Evolutionary conservation across 179 eudicot genomes (phyloP).

Genomic region (Pouteria campechiana): DNA sequence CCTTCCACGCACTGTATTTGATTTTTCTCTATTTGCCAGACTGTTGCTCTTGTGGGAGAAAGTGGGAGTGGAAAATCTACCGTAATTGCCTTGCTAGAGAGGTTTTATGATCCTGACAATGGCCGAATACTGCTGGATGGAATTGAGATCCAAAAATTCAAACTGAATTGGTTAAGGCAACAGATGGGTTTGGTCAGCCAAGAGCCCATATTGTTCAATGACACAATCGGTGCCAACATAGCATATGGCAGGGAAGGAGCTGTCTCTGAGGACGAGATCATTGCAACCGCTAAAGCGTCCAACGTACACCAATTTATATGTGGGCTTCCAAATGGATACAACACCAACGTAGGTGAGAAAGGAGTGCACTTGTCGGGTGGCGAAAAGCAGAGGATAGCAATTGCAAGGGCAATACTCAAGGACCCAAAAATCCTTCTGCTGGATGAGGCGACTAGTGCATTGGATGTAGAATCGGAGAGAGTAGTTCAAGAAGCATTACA

Average conservation of each 20-base stretch:
- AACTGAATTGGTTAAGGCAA: conserved; percentile 29
- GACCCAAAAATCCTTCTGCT: conserved; percentile 25
- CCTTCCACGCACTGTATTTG: too few species aligned
- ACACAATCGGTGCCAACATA: conserved; percentile 29
- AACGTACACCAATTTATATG: conserved; percentile 26
- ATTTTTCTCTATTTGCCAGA: too few species aligned
- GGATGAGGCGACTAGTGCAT: conserved; percentile 30
- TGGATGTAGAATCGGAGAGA: conserved; percentile 23
- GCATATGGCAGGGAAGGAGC: conserved; percentile 20
- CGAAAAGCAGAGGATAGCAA: conserved; percentile 27
- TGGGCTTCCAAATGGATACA: conserved; percentile 18
- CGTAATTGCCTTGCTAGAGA: conserved; percentile 23
- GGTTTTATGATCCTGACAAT: conserved; percentile 31
- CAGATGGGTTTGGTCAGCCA: conserved; percentile 41
- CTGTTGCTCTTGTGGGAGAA: conserved; percentile 38
- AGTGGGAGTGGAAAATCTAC: conserved; percentile 44
- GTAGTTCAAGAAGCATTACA: conserved; percentile 28
- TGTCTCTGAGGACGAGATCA: conserved; percentile 19
- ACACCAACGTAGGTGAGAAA: conserved; percentile 23
- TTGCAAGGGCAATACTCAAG: conserved; percentile 25
- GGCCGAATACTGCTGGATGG: conserved; percentile 20
- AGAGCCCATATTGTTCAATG: conserved; percentile 35
- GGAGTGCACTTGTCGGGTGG: conserved; percentile 35
- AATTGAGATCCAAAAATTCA: conserved; percentile 16
- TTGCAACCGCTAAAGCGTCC: conserved; percentile 15